These are phyloP conservation scores for Graphilbum sp. DNA, from an alignment of 2,329 filamentous ascomycete genomes.

Conservation along the genomic window DNA sequence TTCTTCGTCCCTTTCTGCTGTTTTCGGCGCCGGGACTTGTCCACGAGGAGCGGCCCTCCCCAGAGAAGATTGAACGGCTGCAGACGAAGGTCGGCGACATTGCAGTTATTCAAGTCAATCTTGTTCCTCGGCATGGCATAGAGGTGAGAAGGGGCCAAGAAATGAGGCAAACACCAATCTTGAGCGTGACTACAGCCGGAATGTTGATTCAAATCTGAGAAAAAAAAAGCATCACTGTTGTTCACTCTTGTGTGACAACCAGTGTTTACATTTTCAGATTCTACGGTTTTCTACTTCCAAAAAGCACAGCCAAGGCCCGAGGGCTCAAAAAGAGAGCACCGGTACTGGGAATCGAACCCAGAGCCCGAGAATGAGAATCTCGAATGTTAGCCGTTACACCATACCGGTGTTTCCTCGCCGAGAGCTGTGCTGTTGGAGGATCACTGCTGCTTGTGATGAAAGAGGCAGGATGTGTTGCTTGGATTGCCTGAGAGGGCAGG, in stretches of 20 bases:
- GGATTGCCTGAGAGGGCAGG: too few species aligned
- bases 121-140: not conserved
- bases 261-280: too few species aligned
- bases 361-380: slow-evolving; percentile 12
- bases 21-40: not conserved
- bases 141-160: too few species aligned
- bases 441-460: not conserved
- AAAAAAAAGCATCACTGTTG: too few species aligned
- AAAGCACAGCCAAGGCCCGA: not conserved
- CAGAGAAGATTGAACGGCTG: slow-evolving; percentile 3
- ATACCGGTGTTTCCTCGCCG: slow-evolving; percentile 7
- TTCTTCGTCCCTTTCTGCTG: too few species aligned
- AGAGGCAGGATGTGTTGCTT: too few species aligned
- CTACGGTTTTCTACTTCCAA: too few species aligned
- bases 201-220: too few species aligned
- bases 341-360: slow-evolving; percentile 13
- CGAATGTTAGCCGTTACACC: slow-evolving; percentile 12
- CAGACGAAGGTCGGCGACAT: not conserved
- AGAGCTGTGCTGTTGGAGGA: not conserved
- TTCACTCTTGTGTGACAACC: too few species aligned
- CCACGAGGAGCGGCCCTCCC: slow-evolving; percentile 2
- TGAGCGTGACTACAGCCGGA: too few species aligned
- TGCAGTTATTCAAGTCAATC: not conserved
- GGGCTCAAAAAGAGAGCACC: slow-evolving; percentile 5
- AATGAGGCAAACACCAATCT: too few species aligned